Evolutionary conservation across 768 basidiomycete genomes (phyloP).

Genomic region (Boletales sp.): DNA sequence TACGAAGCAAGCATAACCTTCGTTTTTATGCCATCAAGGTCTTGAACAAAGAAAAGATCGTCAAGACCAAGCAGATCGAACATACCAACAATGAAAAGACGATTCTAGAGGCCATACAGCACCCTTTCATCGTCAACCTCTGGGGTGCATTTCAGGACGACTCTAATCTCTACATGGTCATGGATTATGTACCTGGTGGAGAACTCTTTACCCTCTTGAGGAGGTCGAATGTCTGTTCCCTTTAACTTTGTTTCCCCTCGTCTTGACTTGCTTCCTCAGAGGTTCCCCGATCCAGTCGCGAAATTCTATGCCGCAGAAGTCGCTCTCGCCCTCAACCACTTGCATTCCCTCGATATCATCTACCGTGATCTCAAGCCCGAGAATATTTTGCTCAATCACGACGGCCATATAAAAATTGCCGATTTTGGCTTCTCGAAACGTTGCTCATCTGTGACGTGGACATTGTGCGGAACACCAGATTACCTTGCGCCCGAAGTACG

Average conservation of each 20-base stretch:
- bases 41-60: conserved; percentile 88
- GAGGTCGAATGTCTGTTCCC: conserved; percentile 71
- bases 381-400: conserved; percentile 88
- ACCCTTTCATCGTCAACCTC: conserved; percentile 93
- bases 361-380: conserved; percentile 99
- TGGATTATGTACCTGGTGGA: conserved; percentile 95
- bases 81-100: conserved; percentile 94
- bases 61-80: conserved; percentile 90
- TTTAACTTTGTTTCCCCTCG: conserved; percentile 5
- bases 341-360: conserved; percentile 85
- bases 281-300: conserved; percentile 95
- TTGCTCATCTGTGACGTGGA: conserved; percentile 87
- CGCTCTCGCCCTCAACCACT: conserved; percentile 85
- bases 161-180: conserved; percentile 94
- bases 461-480: conserved; percentile 92
- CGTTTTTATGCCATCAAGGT: conserved; percentile 97
- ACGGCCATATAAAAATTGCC: conserved; percentile 95
- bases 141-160: conserved; percentile 95
- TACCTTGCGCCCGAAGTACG: conserved; percentile 93
- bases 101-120: conserved; percentile 81
- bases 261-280: conserved; percentile 37
- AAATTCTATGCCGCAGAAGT: conserved; percentile 98
- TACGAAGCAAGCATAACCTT: conserved; percentile 89
- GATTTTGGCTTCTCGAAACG: conserved; percentile 96
- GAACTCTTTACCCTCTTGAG: conserved; percentile 93